Conservation (phyloP, 2,329 filamentous ascomycete genomes). For the Cytospora paraplurivora region DNA sequence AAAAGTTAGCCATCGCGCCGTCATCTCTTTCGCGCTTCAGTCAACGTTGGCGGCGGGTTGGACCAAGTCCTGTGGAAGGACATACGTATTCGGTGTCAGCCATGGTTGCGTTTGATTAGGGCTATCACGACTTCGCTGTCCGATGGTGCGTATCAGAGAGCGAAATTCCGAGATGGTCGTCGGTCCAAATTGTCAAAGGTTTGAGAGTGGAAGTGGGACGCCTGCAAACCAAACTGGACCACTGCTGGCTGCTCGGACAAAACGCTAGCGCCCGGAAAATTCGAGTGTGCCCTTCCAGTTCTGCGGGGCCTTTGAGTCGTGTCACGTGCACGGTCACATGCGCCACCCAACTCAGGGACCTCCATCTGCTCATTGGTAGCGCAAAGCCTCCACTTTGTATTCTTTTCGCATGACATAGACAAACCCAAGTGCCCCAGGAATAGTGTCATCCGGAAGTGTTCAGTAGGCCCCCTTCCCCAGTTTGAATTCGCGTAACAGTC, state of each 20-base stretch:
- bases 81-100: constrained; percentile 59
- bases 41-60: background rate
- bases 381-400: too few species aligned
- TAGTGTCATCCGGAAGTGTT: too few species aligned
- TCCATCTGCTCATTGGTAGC: background rate
- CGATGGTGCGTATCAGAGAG: constrained; percentile 42
- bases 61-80: constrained; percentile 32
- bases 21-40: constrained; percentile 15
- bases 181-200: constrained; percentile 16
- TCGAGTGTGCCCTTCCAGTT: constrained; percentile 17
- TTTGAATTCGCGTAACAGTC: too few species aligned
- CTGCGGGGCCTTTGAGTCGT: background rate
- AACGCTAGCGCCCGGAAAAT: constrained; percentile 19
- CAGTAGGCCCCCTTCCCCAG: too few species aligned
- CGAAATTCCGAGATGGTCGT: constrained; percentile 32
- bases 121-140: constrained; percentile 41
- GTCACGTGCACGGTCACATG: constrained; percentile 10
- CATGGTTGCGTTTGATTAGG: constrained; percentile 63
- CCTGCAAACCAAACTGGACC: constrained; percentile 11
- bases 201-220: constrained; percentile 27
- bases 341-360: background rate
- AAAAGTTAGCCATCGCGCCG: constrained; percentile 25
- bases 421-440: too few species aligned
- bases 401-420: too few species aligned
- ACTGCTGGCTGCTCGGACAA: constrained; percentile 7